A percentile compares a stretch with the other conserved stretches of the same genome.
Conservation (phyloP, 352 stramenopile species). For the Pythium insidiosum region DNA sequence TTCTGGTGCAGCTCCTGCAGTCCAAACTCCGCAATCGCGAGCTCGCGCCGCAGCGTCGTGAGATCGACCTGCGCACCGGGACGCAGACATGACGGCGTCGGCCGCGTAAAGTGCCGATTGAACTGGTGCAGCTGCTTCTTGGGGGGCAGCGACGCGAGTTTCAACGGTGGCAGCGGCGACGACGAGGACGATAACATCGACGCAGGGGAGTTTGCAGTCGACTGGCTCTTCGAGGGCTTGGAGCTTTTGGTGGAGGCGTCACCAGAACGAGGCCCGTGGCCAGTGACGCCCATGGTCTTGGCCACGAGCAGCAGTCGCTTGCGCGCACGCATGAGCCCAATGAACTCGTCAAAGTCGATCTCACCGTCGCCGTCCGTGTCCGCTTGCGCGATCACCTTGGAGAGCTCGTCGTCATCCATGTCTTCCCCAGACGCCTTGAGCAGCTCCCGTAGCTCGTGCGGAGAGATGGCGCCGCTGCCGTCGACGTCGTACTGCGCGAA, state of each 20-base stretch:
- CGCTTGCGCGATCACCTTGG: slow-evolving; percentile 47
- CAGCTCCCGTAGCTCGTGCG: slow-evolving; percentile 48
- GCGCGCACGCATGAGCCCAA: slow-evolving; percentile 67
- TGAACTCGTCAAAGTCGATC: slow-evolving; percentile 76
- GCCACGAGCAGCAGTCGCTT: slow-evolving; percentile 67
- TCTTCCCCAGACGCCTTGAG: slow-evolving; percentile 53
- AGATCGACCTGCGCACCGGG: slow-evolving; percentile 41
- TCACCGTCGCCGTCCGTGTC: slow-evolving; percentile 65
- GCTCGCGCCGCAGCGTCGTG: slow-evolving; percentile 55
- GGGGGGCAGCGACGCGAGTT: slow-evolving; percentile 28
- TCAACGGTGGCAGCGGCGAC: slow-evolving; percentile 48
- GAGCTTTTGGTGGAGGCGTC: not conserved
- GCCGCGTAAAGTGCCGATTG: slow-evolving; percentile 30
- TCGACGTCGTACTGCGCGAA: slow-evolving; percentile 79
- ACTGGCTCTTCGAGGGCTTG: slow-evolving; percentile 1
- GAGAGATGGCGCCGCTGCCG: slow-evolving; percentile 67
- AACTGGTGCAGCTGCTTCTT: slow-evolving; percentile 44
- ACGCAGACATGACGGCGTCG: slow-evolving; percentile 50
- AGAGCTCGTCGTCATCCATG: slow-evolving; percentile 72
- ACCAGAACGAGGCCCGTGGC: slow-evolving; percentile 21
- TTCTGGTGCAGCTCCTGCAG: slow-evolving; percentile 67
- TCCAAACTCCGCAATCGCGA: slow-evolving; percentile 70
- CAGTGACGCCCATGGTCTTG: slow-evolving; percentile 49
- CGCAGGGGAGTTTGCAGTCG: too few species aligned
- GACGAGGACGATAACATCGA: not conserved